These are phyloP conservation scores for Didymella exigua DNA, from an alignment of 2,329 filamentous ascomycete genomes.

Conservation along the genomic window DNA sequence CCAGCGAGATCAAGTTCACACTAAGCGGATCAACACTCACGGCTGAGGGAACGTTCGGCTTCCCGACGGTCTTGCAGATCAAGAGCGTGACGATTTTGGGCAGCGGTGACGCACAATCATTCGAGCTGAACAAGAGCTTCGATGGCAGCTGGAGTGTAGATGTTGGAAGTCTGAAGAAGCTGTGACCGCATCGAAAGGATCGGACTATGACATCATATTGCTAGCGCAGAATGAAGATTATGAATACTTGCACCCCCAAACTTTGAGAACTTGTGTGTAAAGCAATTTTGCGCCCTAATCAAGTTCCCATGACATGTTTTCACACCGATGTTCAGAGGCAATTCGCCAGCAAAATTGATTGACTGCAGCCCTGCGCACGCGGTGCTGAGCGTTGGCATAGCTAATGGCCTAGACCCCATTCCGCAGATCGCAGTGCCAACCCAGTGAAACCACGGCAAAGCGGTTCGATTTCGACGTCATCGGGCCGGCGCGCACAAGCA, in stretches of 20 bases:
- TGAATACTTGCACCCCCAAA: neutral
- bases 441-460: conserved; percentile 3
- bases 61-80: conserved; percentile 38
- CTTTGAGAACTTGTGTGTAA: too few relatives aligned
- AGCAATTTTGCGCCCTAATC: neutral
- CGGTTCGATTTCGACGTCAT: conserved; percentile 7
- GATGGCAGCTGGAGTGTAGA: conserved; percentile 29
- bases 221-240: conserved; percentile 1
- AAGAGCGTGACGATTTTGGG: conserved; percentile 34
- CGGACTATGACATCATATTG: conserved; percentile 4
- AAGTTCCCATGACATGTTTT: neutral
- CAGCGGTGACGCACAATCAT: conserved; percentile 23
- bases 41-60: conserved; percentile 62
- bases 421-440: neutral
- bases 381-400: neutral
- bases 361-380: neutral
- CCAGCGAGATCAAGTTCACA: conserved; percentile 63
- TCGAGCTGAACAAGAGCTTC: conserved; percentile 32
- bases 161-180: conserved; percentile 15
- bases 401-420: conserved; percentile 5
- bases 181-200: conserved; percentile 2
- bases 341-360: neutral
- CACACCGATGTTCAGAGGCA: too few relatives aligned
- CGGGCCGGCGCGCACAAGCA: neutral
- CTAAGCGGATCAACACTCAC: conserved; percentile 61